Evolutionary conservation across 2,329 filamentous ascomycete species (phyloP).

Genomic region (Xylariales sp.): DNA sequence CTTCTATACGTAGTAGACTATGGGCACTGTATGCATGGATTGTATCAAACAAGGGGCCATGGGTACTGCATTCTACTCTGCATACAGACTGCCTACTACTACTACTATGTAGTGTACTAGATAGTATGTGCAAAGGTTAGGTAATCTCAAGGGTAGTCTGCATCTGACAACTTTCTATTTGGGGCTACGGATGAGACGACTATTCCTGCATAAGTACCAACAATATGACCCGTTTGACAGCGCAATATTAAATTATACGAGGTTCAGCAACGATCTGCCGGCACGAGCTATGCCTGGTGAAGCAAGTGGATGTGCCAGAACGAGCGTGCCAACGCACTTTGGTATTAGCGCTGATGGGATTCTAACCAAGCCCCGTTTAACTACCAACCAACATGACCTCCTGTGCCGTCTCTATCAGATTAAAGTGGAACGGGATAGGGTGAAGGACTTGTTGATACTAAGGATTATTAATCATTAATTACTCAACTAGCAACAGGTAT

Average conservation of each 20-base stretch:
- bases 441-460: background rate
- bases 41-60: no score
- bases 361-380: no score
- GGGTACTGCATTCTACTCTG: background rate
- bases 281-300: conserved; percentile 17
- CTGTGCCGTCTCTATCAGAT: background rate
- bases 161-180: background rate
- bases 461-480: background rate
- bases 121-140: no score
- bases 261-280: conserved; percentile 1
- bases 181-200: background rate
- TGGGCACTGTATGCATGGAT: background rate
- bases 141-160: background rate
- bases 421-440: background rate
- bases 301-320: conserved; percentile 9
- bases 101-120: no score
- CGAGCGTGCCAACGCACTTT: no score
- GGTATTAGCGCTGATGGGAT: conserved; percentile 1
- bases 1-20: background rate
- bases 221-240: background rate
- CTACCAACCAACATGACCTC: no score
- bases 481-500: background rate
- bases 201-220: background rate
- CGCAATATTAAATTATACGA: conserved; percentile 2
- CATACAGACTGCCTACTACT: no score